Base-by-base conservation (phyloP, 495 filamentous ascomycete genomes). In the Talaromyces borbonicus region DNA sequence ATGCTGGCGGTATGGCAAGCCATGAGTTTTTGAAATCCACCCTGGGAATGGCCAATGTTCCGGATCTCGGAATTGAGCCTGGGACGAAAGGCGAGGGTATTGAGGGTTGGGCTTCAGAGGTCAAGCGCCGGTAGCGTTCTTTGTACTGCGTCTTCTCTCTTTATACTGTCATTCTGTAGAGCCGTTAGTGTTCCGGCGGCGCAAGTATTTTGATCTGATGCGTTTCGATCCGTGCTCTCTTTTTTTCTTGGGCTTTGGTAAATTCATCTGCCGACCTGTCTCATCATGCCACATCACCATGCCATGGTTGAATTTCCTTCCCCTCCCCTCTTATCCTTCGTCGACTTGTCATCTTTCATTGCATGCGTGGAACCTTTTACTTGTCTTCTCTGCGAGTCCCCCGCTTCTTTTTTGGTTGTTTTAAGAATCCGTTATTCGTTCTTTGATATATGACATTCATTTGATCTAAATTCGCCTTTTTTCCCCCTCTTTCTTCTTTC, bases 1-100 rank as follows among this genome's bases (percentile, higher is more conserved):
- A 97, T 59, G 93, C 93, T 9, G 92, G 93, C 14, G 93, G 93
- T 7, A 96, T 97, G 92, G 77, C 83, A 8, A 77, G 79, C 19
- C 85, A 92, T 54, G 63, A 68, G 11, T 97, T 90, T 73, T 65
- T 96, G 54, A 75, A 84, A 43, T 80, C 84, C 49, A 87, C 89
- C 2, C 78, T 79, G 23, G 92, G 89, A 9, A 99, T 99, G 93
- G 78, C 85, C 44, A 75, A 73, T 6, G 68, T 92, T 35, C 20
- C 8, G 5, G 79, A 77, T 49, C 66, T 96, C 35, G 77, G 78
- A 4, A 68, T 94, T 14, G 54, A 76, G 19, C 83, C 90, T 1
- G 90, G 88, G 2, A 89, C 80, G 49, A 79, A 78, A 31, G 92
- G 93, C 4, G 89, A 95, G 46, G 92, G 89, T 7, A 97, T 98